phyloP scores from a whole-genome alignment of 805 yeast species.

The Aciculoconidium aculeatum region DNA sequence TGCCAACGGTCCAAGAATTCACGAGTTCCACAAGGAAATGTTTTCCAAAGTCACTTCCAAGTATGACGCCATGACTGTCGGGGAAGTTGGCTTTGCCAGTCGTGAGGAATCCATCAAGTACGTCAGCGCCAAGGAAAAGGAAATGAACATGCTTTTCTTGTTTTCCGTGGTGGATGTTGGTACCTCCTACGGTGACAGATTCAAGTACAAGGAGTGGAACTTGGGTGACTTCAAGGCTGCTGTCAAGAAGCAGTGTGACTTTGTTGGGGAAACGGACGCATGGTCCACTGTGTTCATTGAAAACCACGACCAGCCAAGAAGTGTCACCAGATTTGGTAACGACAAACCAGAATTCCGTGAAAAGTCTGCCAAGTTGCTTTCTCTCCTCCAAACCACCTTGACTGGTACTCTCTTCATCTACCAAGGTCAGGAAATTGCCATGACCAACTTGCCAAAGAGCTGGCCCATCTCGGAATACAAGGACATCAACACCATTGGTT shows the following conservation, averaged over 20 bases:
- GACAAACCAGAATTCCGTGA: conserved; percentile 24
- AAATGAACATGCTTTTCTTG: conserved; percentile 37
- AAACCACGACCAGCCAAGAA: conserved; percentile 56
- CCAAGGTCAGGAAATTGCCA: conserved; percentile 60
- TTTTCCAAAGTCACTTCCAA: conserved; percentile 34
- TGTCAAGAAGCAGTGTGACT: conserved; percentile 18
- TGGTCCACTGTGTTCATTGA: conserved; percentile 54
- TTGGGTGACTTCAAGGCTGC: conserved; percentile 36
- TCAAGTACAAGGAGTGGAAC: conserved; percentile 24
- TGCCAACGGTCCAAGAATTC: conserved; percentile 50
- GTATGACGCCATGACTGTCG: conserved; percentile 52
- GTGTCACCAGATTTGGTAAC: conserved; percentile 47
- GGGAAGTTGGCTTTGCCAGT: conserved; percentile 45
- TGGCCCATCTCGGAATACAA: conserved; percentile 47
- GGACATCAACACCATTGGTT: conserved; percentile 44
- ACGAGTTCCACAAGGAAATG: conserved; percentile 53
- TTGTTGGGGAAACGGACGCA: conserved; percentile 45
- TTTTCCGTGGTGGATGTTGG: conserved; percentile 35
- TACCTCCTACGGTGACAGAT: conserved; percentile 28
- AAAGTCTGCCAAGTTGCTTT: conserved; percentile 43
- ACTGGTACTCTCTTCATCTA: conserved; percentile 53
- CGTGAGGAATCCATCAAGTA: conserved; percentile 39
- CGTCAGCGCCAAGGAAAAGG: conserved; percentile 34
- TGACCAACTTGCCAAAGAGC: conserved; percentile 40
- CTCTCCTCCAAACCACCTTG: conserved; percentile 39